Conservation (phyloP, 164 flowering plant species). For the Magnolia changhungtana region DNA sequence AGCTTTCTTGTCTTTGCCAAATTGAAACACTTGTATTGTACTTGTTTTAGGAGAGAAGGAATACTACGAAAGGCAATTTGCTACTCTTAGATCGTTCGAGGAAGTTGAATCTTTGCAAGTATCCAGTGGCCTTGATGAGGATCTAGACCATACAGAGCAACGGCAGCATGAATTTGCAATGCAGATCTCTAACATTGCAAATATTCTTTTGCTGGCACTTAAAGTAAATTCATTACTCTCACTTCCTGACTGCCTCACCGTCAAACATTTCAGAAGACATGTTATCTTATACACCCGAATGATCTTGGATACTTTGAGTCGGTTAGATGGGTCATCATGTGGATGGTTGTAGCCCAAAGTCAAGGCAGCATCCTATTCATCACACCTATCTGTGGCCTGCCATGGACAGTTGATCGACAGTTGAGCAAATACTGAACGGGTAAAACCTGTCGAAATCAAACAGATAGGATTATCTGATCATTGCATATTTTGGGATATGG, state of each 20-base stretch:
- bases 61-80: slow-evolving; percentile 61
- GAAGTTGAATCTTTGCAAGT: slow-evolving; percentile 47
- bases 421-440: too few species aligned
- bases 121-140: slow-evolving; percentile 26
- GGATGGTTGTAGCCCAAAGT: background rate
- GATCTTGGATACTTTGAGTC: too few species aligned
- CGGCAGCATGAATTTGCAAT: slow-evolving; percentile 62
- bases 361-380: background rate
- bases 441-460: background rate
- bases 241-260: background rate
- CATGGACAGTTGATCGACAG: slow-evolving; percentile 21
- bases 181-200: slow-evolving; percentile 62
- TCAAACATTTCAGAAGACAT: background rate
- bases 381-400: background rate
- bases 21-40: background rate
- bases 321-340: background rate
- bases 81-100: slow-evolving; percentile 60
- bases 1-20: background rate
- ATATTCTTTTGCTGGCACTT: slow-evolving; percentile 44
- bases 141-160: slow-evolving; percentile 33
- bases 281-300: background rate
- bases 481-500: background rate
- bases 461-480: background rate
- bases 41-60: slow-evolving; percentile 58
- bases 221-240: slow-evolving; percentile 34